phyloP scores from a whole-genome alignment of 75 land plant genomes.

The Azolla pinnata region DNA sequence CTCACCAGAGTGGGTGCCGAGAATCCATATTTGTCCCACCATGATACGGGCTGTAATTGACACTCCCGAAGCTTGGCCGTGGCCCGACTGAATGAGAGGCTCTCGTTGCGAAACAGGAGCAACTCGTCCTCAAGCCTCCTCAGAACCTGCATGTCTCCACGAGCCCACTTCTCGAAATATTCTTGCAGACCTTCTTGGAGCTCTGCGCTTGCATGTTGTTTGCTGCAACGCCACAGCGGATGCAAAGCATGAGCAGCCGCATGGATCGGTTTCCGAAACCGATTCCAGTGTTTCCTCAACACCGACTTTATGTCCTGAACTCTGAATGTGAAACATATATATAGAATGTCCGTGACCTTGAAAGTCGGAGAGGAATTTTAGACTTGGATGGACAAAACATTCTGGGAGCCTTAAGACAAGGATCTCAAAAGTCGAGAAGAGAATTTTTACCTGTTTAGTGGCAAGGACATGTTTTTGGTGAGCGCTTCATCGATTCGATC shows the following conservation, averaged over 20 bases:
- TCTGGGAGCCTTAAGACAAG: neutral
- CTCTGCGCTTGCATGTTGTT: neutral
- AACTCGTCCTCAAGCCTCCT: slow-evolving; percentile 1
- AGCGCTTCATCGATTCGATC: neutral
- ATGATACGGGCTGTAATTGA: neutral
- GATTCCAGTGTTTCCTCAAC: neutral
- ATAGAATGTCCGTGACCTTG: too few species aligned
- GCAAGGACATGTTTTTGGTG: neutral
- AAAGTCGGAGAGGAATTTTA: too few species aligned
- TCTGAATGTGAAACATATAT: too few species aligned
- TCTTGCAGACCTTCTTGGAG: neutral
- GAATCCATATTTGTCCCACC: neutral
- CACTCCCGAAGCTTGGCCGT: neutral
- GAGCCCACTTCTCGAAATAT: neutral
- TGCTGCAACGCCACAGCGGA: neutral
- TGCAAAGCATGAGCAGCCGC: neutral
- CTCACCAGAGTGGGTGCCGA: neutral
- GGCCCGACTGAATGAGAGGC: neutral
- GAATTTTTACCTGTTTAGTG: neutral
- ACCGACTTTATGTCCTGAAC: neutral
- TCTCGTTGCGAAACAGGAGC: neutral
- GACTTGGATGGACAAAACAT: neutral
- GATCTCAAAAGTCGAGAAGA: neutral
- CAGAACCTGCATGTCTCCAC: neutral
- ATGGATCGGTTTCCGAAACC: neutral